These are phyloP conservation scores for Ottelia alismoides DNA, from an alignment of 106 monocot genomes.

Conservation along the genomic window DNA sequence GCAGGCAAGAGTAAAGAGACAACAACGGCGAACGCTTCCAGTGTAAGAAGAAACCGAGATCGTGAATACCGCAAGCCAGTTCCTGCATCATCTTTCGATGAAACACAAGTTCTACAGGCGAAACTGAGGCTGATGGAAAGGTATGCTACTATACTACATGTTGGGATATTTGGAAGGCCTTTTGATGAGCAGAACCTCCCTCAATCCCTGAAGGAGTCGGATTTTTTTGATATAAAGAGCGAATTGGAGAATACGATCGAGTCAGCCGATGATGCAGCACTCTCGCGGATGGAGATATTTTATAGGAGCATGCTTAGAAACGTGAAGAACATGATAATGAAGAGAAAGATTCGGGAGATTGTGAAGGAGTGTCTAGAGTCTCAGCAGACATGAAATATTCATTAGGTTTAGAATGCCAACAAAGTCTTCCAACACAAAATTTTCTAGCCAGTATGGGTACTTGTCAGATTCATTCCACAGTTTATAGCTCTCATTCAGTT, in stretches of 20 bases:
- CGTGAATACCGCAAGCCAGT: background rate
- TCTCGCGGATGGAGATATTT: slow-evolving; percentile 51
- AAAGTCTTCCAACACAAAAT: too few species aligned
- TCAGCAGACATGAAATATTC: too few species aligned
- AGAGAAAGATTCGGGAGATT: slow-evolving; percentile 43
- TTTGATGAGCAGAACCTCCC: slow-evolving; percentile 39
- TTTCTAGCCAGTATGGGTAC: too few species aligned
- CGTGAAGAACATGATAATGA: slow-evolving; percentile 62
- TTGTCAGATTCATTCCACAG: too few species aligned
- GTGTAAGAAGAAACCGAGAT: background rate
- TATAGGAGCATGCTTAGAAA: slow-evolving; percentile 42
- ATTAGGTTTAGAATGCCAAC: too few species aligned
- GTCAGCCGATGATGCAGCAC: slow-evolving; percentile 40
- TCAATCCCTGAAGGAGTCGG: slow-evolving; percentile 23
- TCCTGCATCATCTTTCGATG: slow-evolving; percentile 1
- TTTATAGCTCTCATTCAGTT: too few species aligned
- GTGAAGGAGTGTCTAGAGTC: slow-evolving; percentile 40
- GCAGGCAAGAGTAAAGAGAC: too few species aligned
- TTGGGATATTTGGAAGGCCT: slow-evolving; percentile 54
- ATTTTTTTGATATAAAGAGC: slow-evolving; percentile 51
- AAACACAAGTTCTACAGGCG: slow-evolving; percentile 9
- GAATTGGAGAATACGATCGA: slow-evolving; percentile 56
- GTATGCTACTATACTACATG: slow-evolving; percentile 56
- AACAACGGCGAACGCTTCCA: background rate
- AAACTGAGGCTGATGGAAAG: slow-evolving; percentile 46